Evolutionary conservation across 176 grass and related monocot species (phyloP).

Genomic region (Rhipidocladum racemiflorum): DNA sequence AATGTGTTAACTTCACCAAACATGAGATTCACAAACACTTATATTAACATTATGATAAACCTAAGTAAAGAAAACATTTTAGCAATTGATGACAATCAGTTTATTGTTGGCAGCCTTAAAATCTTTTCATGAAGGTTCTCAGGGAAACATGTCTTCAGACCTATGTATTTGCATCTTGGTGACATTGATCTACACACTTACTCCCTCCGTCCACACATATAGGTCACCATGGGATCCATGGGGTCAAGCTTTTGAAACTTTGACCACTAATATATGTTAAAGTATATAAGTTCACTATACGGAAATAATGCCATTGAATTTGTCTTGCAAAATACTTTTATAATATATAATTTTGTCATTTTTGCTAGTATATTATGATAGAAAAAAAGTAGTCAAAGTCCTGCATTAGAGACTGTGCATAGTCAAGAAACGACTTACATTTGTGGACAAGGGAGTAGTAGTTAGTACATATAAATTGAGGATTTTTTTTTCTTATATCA

Average conservation of each 20-base stretch:
- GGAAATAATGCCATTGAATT: background rate
- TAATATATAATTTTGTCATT: background rate
- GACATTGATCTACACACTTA: conserved; percentile 5
- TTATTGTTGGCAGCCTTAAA: conserved; percentile 9
- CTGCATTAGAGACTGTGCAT: background rate
- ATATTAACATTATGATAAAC: conserved; percentile 12
- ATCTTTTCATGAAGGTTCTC: conserved; percentile 7
- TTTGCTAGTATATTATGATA: background rate
- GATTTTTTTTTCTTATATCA: conserved; percentile 7
- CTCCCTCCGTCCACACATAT: background rate
- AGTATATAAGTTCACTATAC: background rate
- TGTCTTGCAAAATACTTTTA: background rate
- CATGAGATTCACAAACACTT: conserved; percentile 2
- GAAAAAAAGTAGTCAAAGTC: background rate
- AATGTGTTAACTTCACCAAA: background rate
- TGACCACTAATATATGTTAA: background rate
- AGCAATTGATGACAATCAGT: conserved; percentile 3
- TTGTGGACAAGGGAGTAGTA: background rate
- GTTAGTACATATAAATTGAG: background rate
- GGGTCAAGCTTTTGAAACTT: background rate
- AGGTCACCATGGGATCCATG: background rate
- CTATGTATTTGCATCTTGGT: background rate
- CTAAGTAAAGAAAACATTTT: conserved; percentile 13
- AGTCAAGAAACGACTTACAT: background rate
- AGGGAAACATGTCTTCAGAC: background rate